These are phyloP conservation scores for Penicillium ochrochloron DNA, from an alignment of 495 filamentous ascomycete genomes.

Conservation along the genomic window DNA sequence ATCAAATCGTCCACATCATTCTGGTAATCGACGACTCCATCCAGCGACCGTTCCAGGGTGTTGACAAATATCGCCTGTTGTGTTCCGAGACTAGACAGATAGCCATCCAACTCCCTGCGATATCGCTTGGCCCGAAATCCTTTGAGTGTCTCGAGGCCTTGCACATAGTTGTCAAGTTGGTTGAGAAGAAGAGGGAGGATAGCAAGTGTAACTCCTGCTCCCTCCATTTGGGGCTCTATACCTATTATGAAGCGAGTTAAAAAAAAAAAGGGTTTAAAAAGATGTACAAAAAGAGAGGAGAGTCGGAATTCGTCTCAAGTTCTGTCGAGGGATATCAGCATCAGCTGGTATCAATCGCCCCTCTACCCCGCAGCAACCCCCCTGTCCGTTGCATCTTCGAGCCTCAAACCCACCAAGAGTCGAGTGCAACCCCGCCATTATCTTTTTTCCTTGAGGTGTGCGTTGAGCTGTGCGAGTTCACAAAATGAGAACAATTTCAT, in stretches of 20 bases:
- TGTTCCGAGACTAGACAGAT: constrained; percentile 20
- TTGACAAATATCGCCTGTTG: constrained; percentile 30
- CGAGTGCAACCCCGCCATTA: not conserved
- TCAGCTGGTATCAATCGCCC: not conserved
- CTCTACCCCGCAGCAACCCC: not conserved
- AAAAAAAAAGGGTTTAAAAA: too few relatives aligned
- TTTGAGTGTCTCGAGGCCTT: constrained; percentile 31
- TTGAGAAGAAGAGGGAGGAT: constrained; percentile 33
- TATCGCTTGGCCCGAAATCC: constrained; percentile 22
- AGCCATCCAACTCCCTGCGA: constrained; percentile 24
- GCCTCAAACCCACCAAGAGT: not conserved
- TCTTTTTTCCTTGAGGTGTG: not conserved
- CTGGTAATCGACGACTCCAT: not conserved
- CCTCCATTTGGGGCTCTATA: constrained; percentile 34
- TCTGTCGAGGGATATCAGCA: not conserved
- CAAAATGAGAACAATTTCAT: not conserved
- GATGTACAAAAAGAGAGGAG: too few relatives aligned
- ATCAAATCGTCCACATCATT: not conserved
- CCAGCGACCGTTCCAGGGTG: not conserved
- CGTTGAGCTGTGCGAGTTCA: not conserved
- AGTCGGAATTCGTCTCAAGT: too few relatives aligned
- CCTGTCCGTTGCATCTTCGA: not conserved
- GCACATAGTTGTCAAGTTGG: constrained; percentile 32
- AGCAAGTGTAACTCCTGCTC: constrained; percentile 30
- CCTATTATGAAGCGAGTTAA: not conserved